phyloP scores from a whole-genome alignment of 2,329 filamentous ascomycete species.

The Coniochaeta prunicola region DNA sequence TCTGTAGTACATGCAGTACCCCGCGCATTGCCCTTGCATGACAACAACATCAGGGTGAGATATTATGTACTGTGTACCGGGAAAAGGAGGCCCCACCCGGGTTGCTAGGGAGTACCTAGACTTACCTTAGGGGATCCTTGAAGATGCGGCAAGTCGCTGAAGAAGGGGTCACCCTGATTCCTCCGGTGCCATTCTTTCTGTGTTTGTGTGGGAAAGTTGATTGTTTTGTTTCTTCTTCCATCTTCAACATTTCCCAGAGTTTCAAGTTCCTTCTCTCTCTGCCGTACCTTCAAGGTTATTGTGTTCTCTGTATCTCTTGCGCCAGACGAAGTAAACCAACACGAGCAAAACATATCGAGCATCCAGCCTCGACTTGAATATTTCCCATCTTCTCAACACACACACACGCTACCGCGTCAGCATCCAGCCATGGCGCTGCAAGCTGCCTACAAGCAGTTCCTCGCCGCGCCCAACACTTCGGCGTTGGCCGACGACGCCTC shows the following conservation, averaged over 20 bases:
- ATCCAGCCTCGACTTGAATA: not conserved
- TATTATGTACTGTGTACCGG: not conserved
- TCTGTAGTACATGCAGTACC: too few species aligned
- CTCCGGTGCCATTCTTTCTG: not conserved
- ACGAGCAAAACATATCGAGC: not conserved
- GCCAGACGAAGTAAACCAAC: not conserved
- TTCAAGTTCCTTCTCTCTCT: not conserved
- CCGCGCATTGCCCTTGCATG: not conserved
- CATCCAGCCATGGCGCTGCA: conserved; percentile 37
- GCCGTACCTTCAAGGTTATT: not conserved
- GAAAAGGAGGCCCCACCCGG: not conserved
- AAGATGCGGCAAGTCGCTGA: not conserved
- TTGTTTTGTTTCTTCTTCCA: not conserved
- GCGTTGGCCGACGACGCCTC: conserved; percentile 59
- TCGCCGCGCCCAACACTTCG: conserved; percentile 57
- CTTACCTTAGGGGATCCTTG: too few species aligned
- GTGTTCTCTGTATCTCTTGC: not conserved
- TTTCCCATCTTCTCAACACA: not conserved
- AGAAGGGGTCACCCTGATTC: not conserved
- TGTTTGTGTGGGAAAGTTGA: not conserved
- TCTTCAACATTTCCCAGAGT: not conserved
- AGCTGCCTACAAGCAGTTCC: conserved; percentile 62
- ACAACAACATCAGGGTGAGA: not conserved
- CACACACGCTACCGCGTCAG: not conserved
- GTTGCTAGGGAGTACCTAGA: not conserved